Percentiles rank a stretch among this genome's conserved stretches.
Conservation (phyloP, 306 rosid genomes). For the Inga leiocalycina region DNA sequence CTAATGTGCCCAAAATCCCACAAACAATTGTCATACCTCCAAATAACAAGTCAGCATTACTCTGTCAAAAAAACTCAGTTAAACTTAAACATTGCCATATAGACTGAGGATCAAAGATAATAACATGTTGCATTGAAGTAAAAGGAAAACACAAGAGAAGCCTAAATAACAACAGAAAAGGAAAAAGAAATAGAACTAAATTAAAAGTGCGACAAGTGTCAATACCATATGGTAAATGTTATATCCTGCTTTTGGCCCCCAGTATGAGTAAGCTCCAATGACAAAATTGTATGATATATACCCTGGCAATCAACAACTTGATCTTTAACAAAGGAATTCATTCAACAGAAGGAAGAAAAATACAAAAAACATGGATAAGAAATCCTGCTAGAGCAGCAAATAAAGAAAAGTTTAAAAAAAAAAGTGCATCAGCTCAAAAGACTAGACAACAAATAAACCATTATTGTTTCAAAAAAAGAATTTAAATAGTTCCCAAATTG, state of each 20-base stretch:
- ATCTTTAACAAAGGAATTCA: background rate
- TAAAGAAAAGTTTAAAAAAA: background rate
- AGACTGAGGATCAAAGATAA: constrained; percentile 5
- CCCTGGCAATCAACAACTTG: constrained; percentile 56
- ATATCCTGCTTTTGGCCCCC: constrained; percentile 99
- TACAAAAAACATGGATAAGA: background rate
- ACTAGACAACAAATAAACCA: constrained; percentile 13
- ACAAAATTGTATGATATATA: constrained; percentile 85
- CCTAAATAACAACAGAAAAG: background rate
- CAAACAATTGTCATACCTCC: constrained; percentile 86
- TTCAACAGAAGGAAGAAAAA: background rate
- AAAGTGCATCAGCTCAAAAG: constrained; percentile 2
- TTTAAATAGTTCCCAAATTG: constrained; percentile 19
- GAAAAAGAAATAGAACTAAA: background rate
- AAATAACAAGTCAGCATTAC: constrained; percentile 77
- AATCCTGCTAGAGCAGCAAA: background rate
- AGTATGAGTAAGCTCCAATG: constrained; percentile 91
- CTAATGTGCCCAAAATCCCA: constrained; percentile 81
- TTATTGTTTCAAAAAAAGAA: constrained; percentile 20
- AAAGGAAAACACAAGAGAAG: constrained; percentile 1
- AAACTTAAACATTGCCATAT: constrained; percentile 31
- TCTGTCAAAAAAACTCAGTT: constrained; percentile 50
- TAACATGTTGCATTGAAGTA: constrained; percentile 16
- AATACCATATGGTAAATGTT: constrained; percentile 87
- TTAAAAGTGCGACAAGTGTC: constrained; percentile 19